Percentiles rank a stretch among this genome's conserved stretches.
Evolutionary conservation across 2,329 filamentous ascomycete species (phyloP).

Genomic region (Torrubiella hemipterigena): DNA sequence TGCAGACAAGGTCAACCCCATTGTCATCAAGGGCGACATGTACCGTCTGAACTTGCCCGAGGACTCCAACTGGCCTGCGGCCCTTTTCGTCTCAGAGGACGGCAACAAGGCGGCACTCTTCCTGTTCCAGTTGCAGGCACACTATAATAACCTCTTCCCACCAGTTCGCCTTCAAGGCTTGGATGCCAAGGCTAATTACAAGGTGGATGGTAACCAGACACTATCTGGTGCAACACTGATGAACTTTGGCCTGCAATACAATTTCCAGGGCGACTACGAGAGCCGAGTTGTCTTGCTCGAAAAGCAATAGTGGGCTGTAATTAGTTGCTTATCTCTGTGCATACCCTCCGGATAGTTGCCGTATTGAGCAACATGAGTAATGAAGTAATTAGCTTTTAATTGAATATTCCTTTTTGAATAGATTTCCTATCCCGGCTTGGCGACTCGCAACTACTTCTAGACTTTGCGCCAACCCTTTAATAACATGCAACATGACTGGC

Average conservation of each 20-base stretch:
- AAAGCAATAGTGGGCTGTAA: slow-evolving; percentile 15
- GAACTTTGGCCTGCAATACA: slow-evolving; percentile 46
- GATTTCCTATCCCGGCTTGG: no score
- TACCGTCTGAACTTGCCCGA: slow-evolving; percentile 47
- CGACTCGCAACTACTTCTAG: no score
- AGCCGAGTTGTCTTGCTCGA: slow-evolving; percentile 45
- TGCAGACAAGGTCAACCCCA: slow-evolving; percentile 44
- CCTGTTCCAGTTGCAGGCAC: slow-evolving; percentile 44
- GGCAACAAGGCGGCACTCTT: slow-evolving; percentile 40
- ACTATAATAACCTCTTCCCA: slow-evolving; percentile 39
- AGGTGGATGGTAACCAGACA: slow-evolving; percentile 34
- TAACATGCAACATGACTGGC: no score
- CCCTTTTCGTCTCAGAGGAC: slow-evolving; percentile 44
- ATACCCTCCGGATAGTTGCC: no score
- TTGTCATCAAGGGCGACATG: slow-evolving; percentile 45
- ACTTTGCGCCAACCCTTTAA: no score
- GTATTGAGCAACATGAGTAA: no score
- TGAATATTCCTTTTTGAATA: no score
- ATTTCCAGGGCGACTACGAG: slow-evolving; percentile 40
- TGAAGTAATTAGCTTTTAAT: no score
- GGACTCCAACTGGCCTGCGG: slow-evolving; percentile 49
- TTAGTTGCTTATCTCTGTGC: no score
- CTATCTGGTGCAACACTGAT: slow-evolving; percentile 49
- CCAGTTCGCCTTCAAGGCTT: slow-evolving; percentile 43
- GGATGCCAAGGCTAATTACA: slow-evolving; percentile 41